Evolutionary conservation across 805 yeast species (phyloP).

Genomic region (Pichia sporocuriosa): DNA sequence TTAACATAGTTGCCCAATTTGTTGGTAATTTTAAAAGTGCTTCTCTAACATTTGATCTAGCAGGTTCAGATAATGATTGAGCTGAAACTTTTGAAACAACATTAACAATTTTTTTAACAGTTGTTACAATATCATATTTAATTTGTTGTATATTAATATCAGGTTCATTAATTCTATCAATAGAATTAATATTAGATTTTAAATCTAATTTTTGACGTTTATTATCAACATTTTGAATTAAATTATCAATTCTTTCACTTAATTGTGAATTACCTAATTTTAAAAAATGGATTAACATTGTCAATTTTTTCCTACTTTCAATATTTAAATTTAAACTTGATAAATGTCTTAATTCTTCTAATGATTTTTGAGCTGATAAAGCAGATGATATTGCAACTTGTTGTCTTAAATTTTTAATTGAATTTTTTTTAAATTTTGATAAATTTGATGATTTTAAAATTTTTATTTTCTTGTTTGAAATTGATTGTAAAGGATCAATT

Average conservation of each 20-base stretch:
- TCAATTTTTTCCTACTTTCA: slow-evolving; percentile 69
- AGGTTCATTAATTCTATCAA: slow-evolving; percentile 7
- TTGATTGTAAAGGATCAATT: background rate
- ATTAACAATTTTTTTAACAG: slow-evolving; percentile 81
- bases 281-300: slow-evolving; percentile 72
- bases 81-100: slow-evolving; percentile 83
- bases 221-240: slow-evolving; percentile 31
- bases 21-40: slow-evolving; percentile 69
- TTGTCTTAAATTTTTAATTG: slow-evolving; percentile 19
- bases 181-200: slow-evolving; percentile 3
- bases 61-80: slow-evolving; percentile 66
- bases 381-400: slow-evolving; percentile 28
- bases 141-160: slow-evolving; percentile 37
- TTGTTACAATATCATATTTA: slow-evolving; percentile 76
- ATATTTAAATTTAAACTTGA: slow-evolving; percentile 33
- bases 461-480: background rate
- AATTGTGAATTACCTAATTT: slow-evolving; percentile 76
- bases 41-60: slow-evolving; percentile 73
- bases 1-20: slow-evolving; percentile 47
- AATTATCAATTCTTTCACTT: slow-evolving; percentile 53
- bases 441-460: too few species aligned
- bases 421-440: background rate
- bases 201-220: slow-evolving; percentile 16
- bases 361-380: slow-evolving; percentile 24
- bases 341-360: slow-evolving; percentile 31